phyloP scores from a whole-genome alignment of 257 asterid species.

The Nemophila menziesii region DNA sequence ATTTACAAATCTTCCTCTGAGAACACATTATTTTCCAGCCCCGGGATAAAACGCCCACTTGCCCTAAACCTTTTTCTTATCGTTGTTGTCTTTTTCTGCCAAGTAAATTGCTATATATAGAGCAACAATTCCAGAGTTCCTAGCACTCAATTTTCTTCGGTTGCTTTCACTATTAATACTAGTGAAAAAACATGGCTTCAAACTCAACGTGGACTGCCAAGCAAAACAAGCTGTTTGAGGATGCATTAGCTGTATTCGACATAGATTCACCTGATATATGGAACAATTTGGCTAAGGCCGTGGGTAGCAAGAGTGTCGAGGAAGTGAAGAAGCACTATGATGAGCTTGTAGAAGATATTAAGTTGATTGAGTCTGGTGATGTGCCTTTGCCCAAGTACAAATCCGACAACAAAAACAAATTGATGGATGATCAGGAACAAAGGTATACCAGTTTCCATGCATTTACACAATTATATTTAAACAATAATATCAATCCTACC shows the following conservation, averaged over 20 bases:
- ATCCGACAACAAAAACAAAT: constrained; percentile 9
- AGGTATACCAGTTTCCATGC: too few relatives aligned
- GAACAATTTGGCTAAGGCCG: constrained; percentile 44
- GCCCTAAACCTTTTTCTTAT: constrained; percentile 15
- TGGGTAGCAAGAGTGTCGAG: constrained; percentile 48
- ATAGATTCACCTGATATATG: constrained; percentile 41
- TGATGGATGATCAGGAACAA: constrained; percentile 14
- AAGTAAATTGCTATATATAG: constrained; percentile 20
- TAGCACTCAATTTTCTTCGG: constrained; percentile 1
- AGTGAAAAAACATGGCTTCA: constrained; percentile 20
- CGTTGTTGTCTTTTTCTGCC: constrained; percentile 8
- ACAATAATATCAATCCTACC: too few relatives aligned
- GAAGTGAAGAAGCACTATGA: constrained; percentile 55
- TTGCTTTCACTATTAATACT: too few relatives aligned
- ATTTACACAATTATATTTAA: too few relatives aligned
- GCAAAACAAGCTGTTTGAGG: constrained; percentile 63
- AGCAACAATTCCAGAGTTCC: constrained; percentile 6
- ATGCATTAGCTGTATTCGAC: constrained; percentile 46
- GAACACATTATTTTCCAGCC: background rate
- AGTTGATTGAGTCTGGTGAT: constrained; percentile 43
- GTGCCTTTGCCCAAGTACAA: constrained; percentile 45
- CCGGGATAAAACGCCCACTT: constrained; percentile 4
- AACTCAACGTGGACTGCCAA: constrained; percentile 35
- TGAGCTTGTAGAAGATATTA: constrained; percentile 42
- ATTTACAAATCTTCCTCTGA: too few relatives aligned